A percentile compares a stretch with the other conserved stretches of the same genome.
These are phyloP conservation scores for Neonectria hederae DNA, from an alignment of 2,329 filamentous ascomycete species.

Conservation along the genomic window DNA sequence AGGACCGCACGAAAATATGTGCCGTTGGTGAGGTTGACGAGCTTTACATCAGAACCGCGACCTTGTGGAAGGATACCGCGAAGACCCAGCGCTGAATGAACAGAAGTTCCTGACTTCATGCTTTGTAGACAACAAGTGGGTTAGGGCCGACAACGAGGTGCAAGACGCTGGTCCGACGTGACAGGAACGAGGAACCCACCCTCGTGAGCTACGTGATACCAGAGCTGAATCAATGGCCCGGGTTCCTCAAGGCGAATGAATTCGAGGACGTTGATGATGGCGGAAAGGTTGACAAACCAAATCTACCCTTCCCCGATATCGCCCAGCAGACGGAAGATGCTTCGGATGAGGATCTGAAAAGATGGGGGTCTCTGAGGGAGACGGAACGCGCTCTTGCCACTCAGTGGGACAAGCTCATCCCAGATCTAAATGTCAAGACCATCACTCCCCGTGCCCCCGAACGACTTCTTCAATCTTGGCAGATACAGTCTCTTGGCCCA, in stretches of 20 bases:
- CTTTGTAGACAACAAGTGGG: conserved; percentile 82
- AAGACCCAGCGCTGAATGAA: conserved; percentile 66
- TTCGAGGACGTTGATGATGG: conserved; percentile 65
- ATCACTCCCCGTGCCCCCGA: conserved; percentile 54
- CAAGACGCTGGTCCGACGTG: conserved; percentile 75
- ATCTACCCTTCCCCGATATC: conserved; percentile 81
- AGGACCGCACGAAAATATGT: conserved; percentile 74
- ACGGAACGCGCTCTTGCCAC: conserved; percentile 55
- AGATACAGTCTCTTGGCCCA: conserved; percentile 66
- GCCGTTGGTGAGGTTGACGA: conserved; percentile 85
- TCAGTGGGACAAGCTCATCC: conserved; percentile 78
- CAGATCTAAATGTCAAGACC: conserved; percentile 72
- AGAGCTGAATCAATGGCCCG: conserved; percentile 69
- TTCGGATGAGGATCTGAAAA: conserved; percentile 52
- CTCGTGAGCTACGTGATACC: conserved; percentile 93
- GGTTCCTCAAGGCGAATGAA: conserved; percentile 68
- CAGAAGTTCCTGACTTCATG: conserved; percentile 86
- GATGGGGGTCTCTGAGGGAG: conserved; percentile 58
- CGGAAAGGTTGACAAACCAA: conserved; percentile 81
- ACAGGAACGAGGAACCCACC: conserved; percentile 71
- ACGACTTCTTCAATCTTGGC: conserved; percentile 51
- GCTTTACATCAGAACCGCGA: conserved; percentile 85
- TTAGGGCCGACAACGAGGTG: conserved; percentile 69
- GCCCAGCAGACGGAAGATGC: conserved; percentile 64
- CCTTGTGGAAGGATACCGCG: conserved; percentile 82